phyloP scores from a whole-genome alignment of 192 early-diverging fungal genomes.

The Geranomyces michiganensis region DNA sequence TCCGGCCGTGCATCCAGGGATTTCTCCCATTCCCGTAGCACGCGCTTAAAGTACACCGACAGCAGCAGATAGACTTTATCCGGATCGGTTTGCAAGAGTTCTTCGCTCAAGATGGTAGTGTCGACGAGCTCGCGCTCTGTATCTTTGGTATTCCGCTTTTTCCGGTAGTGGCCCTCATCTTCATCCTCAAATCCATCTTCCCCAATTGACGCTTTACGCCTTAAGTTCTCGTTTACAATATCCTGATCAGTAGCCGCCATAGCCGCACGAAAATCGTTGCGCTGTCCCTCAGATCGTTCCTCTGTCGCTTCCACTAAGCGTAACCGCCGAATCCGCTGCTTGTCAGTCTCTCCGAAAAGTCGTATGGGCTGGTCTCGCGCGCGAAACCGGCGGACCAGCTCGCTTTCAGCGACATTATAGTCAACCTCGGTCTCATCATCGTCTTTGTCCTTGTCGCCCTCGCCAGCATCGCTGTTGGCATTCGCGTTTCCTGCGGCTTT shows the following conservation, averaged over 20 bases:
- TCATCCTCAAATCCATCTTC: conserved; percentile 49
- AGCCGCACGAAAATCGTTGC: conserved; percentile 87
- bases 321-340: conserved; percentile 76
- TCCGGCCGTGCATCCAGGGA: conserved; percentile 75
- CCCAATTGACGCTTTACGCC: conserved; percentile 45
- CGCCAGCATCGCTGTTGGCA: not conserved
- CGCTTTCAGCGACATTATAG: conserved; percentile 69
- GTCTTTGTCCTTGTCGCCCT: not conserved
- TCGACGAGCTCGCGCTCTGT: conserved; percentile 67
- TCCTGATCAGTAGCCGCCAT: conserved; percentile 83
- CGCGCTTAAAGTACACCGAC: conserved; percentile 81
- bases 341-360: conserved; percentile 88
- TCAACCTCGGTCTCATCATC: conserved; percentile 32
- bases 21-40: conserved; percentile 86
- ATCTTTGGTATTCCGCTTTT: conserved; percentile 51
- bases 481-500: not conserved
- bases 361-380: conserved; percentile 87
- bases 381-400: conserved; percentile 79
- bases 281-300: conserved; percentile 76
- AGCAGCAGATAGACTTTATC: conserved; percentile 75
- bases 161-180: conserved; percentile 46
- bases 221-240: conserved; percentile 74
- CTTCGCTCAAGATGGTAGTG: conserved; percentile 69
- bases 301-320: conserved; percentile 81
- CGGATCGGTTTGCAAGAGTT: conserved; percentile 75